Evolutionary conservation across 306 rosid species (phyloP).

Genomic region (Cucurbita ficifolia): DNA sequence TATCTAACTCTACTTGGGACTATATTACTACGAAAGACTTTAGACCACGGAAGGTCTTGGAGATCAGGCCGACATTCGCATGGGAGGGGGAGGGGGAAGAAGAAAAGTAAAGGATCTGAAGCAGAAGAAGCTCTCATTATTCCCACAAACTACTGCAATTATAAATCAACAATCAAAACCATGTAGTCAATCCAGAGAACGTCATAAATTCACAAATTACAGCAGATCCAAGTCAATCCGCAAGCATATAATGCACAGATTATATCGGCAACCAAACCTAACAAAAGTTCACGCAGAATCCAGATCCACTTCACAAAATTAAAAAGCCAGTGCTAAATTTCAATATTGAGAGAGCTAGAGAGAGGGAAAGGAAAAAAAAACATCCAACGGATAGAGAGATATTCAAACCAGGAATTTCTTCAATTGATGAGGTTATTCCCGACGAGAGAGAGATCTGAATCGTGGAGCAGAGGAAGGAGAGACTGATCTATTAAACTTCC

Average conservation of each 20-base stretch:
- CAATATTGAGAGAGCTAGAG: not conserved
- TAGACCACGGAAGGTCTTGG: not conserved
- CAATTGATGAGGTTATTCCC: not conserved
- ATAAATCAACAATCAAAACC: not conserved
- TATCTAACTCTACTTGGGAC: not conserved
- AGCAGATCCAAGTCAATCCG: not conserved
- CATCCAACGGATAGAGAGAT: not conserved
- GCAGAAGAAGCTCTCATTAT: not conserved
- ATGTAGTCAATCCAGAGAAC: not conserved
- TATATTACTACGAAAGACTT: not conserved
- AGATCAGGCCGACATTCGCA: not conserved
- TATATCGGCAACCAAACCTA: not conserved
- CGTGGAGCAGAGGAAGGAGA: not conserved
- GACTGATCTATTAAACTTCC: not conserved
- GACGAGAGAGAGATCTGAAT: conserved; percentile 3
- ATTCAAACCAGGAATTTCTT: not conserved
- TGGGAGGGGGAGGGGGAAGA: not conserved
- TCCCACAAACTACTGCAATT: not conserved
- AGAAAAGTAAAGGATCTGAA: not conserved
- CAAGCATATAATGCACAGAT: not conserved
- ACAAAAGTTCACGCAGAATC: not conserved
- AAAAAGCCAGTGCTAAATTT: not conserved
- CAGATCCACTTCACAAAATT: not conserved
- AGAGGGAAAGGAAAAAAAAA: not conserved
- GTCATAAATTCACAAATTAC: not conserved